Conservation (phyloP, 2,329 filamentous ascomycete genomes). For the Aulographum hederae region DNA sequence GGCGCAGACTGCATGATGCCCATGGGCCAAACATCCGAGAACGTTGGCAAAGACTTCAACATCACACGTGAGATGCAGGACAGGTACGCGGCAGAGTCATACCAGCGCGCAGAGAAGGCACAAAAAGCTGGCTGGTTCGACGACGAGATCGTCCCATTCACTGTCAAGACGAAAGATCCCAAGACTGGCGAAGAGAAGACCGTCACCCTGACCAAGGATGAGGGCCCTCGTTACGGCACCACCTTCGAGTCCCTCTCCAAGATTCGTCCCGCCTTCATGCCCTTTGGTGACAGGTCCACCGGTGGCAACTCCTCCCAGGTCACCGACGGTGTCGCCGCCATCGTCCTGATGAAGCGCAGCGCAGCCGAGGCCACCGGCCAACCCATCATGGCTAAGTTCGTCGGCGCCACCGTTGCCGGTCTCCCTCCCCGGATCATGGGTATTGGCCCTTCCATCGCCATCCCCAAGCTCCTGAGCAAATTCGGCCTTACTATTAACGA, state of each 20-base stretch:
- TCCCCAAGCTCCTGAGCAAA: conserved; percentile 67
- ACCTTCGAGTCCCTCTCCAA: conserved; percentile 68
- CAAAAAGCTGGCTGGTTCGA: conserved; percentile 85
- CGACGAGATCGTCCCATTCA: conserved; percentile 86
- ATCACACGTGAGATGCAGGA: conserved; percentile 70
- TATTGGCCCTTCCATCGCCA: conserved; percentile 57
- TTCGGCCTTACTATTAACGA: conserved; percentile 64
- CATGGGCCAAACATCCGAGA: conserved; percentile 97
- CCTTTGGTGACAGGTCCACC: conserved; percentile 72
- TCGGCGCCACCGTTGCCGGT: conserved; percentile 77
- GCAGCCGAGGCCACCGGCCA: conserved; percentile 73
- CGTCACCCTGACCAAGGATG: conserved; percentile 67
- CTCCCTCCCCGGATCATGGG: conserved; percentile 93
- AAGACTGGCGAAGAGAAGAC: conserved; percentile 63
- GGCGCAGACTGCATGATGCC: conserved; percentile 74
- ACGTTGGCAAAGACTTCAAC: conserved; percentile 80
- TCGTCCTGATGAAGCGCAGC: conserved; percentile 87
- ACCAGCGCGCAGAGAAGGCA: conserved; percentile 68
- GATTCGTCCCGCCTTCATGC: conserved; percentile 76
- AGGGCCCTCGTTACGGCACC: conserved; percentile 80
- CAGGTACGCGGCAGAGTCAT: conserved; percentile 70
- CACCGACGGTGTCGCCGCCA: conserved; percentile 79
- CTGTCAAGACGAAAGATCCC: conserved; percentile 62
- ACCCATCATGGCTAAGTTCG: conserved; percentile 87
- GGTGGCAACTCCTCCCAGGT: conserved; percentile 91